phyloP scores from a whole-genome alignment of 1,139 yeast genomes.

The Candida frijolesensis region DNA sequence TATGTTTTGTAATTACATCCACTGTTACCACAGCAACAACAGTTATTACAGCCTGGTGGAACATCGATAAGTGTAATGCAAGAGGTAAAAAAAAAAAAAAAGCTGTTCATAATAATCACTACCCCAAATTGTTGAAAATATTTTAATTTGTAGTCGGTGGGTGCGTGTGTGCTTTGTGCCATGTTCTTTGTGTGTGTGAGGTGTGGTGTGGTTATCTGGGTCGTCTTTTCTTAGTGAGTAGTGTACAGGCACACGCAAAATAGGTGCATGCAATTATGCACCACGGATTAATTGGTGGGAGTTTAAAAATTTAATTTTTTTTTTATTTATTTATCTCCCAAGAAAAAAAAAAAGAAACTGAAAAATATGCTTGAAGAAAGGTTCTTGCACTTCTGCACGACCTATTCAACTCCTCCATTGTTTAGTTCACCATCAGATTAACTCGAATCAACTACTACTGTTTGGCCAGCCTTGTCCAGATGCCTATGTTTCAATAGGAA shows the following conservation, averaged over 20 bases:
- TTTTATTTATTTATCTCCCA: not conserved
- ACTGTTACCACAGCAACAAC: too few species aligned
- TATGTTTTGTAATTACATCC: not conserved
- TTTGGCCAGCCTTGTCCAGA: too few species aligned
- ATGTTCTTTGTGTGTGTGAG: not conserved
- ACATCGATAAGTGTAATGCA: too few species aligned
- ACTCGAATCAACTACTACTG: not conserved
- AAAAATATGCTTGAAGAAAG: not conserved
- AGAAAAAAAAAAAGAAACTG: not conserved
- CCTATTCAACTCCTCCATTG: not conserved
- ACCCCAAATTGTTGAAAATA: not conserved
- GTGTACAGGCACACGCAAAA: not conserved
- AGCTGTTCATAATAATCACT: not conserved
- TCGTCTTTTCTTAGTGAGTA: not conserved
- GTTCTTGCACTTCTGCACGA: not conserved
- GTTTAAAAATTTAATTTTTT: not conserved
- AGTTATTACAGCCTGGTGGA: too few species aligned
- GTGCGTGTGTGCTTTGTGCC: not conserved
- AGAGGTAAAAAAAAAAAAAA: too few species aligned
- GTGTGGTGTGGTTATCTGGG: slow-evolving; percentile 2
- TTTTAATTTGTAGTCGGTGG: not conserved
- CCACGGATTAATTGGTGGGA: not conserved
- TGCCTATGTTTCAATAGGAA: too few species aligned
- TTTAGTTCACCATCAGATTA: not conserved
- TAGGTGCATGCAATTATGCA: slow-evolving; percentile 2